Evolutionary conservation across 2,329 filamentous ascomycete genomes (phyloP).

Genomic region (Clonostachys byssicola): DNA sequence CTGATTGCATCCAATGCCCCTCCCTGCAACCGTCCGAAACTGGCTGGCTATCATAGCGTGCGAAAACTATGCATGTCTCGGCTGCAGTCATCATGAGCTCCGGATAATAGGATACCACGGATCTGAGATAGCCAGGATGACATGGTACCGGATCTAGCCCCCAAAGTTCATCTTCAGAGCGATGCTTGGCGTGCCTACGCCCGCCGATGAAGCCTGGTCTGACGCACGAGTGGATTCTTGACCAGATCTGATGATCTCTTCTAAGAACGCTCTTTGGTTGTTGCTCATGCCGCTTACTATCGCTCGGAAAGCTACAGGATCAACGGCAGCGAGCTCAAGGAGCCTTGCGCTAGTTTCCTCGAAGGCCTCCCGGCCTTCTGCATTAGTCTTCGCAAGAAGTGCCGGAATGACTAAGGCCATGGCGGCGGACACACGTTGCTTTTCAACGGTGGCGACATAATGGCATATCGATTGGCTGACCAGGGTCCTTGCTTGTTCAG

Average conservation of each 20-base stretch:
- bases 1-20: no score
- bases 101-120: no score
- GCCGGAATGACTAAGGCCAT: conserved; percentile 75
- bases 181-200: conserved; percentile 70
- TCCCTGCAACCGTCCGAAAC: no score
- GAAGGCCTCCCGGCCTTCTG: conserved; percentile 45
- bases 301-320: conserved; percentile 69
- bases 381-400: conserved; percentile 67
- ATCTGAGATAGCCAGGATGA: no score
- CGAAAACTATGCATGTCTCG: no score
- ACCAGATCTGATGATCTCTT: conserved; percentile 71
- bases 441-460: conserved; percentile 52
- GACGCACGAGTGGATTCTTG: conserved; percentile 37
- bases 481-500: conserved; percentile 68
- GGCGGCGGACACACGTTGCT: conserved; percentile 49
- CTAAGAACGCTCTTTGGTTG: conserved; percentile 72
- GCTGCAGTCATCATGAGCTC: no score
- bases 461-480: conserved; percentile 72
- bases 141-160: conserved; percentile 14
- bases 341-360: conserved; percentile 56
- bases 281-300: conserved; percentile 69
- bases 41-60: no score
- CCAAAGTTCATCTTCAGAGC: conserved; percentile 93
- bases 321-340: conserved; percentile 73
- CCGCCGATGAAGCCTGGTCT: conserved; percentile 23